Base-by-base conservation (phyloP, 345 rosid species). In the Hibiscus syriacus region DNA sequence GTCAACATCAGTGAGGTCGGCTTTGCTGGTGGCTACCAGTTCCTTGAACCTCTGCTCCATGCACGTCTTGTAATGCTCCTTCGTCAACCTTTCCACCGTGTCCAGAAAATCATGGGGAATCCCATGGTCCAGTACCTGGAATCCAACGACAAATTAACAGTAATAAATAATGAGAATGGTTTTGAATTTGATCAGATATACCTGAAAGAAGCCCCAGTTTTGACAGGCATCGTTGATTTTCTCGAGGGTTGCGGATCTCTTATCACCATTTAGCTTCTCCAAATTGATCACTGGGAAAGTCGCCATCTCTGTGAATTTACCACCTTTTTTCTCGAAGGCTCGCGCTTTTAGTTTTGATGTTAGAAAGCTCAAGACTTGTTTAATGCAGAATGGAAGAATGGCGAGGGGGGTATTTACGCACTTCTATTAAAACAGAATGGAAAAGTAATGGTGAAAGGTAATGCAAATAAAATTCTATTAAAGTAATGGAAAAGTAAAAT, bases 21-120 rank as follows among this genome's bases (percentile, higher is more conserved):
- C 93, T 57, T 77, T 87, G 76, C 80, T 79, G 22, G 85, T 79
- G 22, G 85, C 83, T 9, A 90, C 84, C 70, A 85, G 50, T 63
- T 92, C 98, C 55, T 85, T 81, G 72, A 92, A 92, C 72, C 93
- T 85, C 30, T 85, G 86, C 79, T 90, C 93, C 98, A 88, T 84
- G 27, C 93, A 80, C 65, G 84, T 92, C 81, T 74, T 30, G 6
- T 30, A 30, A 30, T 30, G 34, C 34, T 30, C 34, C 34, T 30
- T 30, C 34, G 34, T 30, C 34, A 30, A 30, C 5, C 34, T 30
- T 30, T 30, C 34, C 0, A 30, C 34, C 4, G 34, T 30, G 34
- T 30, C 34, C 34, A 30, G 34, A 30, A 30, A 30, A 30, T 30
- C 34, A 30, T 30, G 34, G 34, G 34, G 34, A 30, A 30, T 30